Conservation (phyloP, 768 basidiomycete species). For the Leccinum subgranulosum region DNA sequence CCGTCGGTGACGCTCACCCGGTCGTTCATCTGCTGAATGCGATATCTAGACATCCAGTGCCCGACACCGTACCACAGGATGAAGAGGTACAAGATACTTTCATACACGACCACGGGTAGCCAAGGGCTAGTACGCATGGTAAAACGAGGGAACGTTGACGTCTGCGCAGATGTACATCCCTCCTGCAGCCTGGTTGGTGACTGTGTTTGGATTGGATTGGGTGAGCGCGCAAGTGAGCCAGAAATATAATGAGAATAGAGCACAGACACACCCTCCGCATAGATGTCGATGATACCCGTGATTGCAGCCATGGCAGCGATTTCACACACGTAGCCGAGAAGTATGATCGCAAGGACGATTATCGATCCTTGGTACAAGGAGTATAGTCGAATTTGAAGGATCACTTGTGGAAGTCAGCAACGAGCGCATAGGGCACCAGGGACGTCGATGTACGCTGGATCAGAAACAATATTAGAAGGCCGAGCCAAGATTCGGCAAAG, state of each 20-base stretch:
- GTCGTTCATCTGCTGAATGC: background rate
- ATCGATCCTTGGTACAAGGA: slow-evolving; percentile 8
- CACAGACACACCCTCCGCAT: background rate
- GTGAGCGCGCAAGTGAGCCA: background rate
- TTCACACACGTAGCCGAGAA: slow-evolving; percentile 7
- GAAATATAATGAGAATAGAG: background rate
- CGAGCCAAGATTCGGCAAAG: slow-evolving; percentile 6
- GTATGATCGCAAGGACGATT: slow-evolving; percentile 6
- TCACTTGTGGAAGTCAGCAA: slow-evolving; percentile 4
- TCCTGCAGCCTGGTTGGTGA: background rate
- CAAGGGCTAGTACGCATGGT: slow-evolving; percentile 2
- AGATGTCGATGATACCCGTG: background rate
- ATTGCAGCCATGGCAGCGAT: slow-evolving; percentile 3
- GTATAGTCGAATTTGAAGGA: slow-evolving; percentile 16
- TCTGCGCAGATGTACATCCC: slow-evolving; percentile 8
- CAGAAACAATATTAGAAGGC: background rate
- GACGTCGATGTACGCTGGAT: slow-evolving; percentile 4
- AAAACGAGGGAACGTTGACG: background rate
- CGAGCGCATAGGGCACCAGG: background rate
- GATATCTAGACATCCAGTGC: background rate
- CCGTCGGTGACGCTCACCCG: background rate
- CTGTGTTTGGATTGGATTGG: background rate
- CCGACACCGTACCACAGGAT: slow-evolving; percentile 1
- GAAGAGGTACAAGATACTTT: slow-evolving; percentile 5
- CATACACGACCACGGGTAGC: slow-evolving; percentile 8